Evolutionary conservation across 2,329 filamentous ascomycete genomes (phyloP).

Genomic region (Rhinocladiella mackenziei): DNA sequence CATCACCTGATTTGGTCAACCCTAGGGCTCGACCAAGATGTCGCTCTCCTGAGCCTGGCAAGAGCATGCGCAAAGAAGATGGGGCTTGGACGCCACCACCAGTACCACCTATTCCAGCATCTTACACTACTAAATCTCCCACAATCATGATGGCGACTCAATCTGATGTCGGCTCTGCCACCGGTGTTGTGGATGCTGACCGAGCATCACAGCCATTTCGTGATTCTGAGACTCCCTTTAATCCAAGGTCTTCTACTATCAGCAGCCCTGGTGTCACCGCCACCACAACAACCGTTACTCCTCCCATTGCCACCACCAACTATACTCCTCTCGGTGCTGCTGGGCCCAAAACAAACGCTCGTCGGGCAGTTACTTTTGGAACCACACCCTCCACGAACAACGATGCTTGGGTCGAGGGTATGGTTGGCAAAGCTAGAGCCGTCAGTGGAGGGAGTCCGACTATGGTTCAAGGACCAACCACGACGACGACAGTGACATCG

Average conservation of each 20-base stretch:
- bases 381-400: conserved; percentile 38
- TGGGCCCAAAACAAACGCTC: conserved; percentile 41
- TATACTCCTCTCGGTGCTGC: conserved; percentile 45
- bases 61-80: conserved; percentile 1
- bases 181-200: conserved; percentile 2
- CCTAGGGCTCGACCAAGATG: conserved; percentile 7
- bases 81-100: conserved; percentile 21
- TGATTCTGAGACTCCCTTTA: conserved; percentile 1
- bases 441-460: conserved; percentile 22
- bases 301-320: conserved; percentile 21
- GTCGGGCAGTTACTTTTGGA: conserved; percentile 40
- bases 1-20: conserved; percentile 9
- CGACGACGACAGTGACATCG: conserved; percentile 21
- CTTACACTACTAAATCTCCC: conserved; percentile 15
- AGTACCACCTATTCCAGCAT: conserved; percentile 24
- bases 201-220: background rate
- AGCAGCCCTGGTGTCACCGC: conserved; percentile 16
- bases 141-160: conserved; percentile 11
- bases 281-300: conserved; percentile 20
- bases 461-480: conserved; percentile 16
- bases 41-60: conserved; percentile 13
- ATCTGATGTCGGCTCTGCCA: conserved; percentile 3
- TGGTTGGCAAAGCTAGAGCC: conserved; percentile 42
- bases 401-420: conserved; percentile 47
- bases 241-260: conserved; percentile 8